Conservation (phyloP, 306 rosid species). For the Pueraria montana region DNA sequence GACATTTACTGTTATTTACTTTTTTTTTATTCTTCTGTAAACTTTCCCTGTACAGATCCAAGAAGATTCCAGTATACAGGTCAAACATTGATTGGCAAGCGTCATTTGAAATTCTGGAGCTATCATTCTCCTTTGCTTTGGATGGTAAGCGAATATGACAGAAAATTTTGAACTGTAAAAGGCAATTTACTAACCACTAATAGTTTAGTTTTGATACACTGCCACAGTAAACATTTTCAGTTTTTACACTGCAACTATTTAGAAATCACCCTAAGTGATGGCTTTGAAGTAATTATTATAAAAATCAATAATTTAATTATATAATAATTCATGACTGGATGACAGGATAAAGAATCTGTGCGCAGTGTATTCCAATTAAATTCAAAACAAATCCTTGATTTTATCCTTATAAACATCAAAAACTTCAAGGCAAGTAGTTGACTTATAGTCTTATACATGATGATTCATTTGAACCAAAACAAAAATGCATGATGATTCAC, state of each 20-base stretch:
- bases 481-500: background rate
- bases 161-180: background rate
- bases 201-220: background rate
- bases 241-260: background rate
- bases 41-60: conserved; percentile 58
- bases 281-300: background rate
- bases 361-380: background rate
- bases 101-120: conserved; percentile 68
- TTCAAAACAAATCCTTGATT: background rate
- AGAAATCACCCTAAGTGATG: background rate
- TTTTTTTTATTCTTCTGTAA: background rate
- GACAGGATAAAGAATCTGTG: background rate
- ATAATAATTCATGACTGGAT: background rate
- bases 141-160: conserved; percentile 57
- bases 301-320: background rate
- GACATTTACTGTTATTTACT: background rate
- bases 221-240: background rate
- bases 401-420: background rate
- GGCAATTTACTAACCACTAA: background rate
- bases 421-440: background rate
- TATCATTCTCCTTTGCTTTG: conserved; percentile 64
- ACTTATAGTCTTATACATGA: background rate
- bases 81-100: conserved; percentile 68
- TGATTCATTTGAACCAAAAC: background rate
- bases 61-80: conserved; percentile 60